phyloP scores from a whole-genome alignment of 306 rosid genomes.

The Vigna reflexopilosa region DNA sequence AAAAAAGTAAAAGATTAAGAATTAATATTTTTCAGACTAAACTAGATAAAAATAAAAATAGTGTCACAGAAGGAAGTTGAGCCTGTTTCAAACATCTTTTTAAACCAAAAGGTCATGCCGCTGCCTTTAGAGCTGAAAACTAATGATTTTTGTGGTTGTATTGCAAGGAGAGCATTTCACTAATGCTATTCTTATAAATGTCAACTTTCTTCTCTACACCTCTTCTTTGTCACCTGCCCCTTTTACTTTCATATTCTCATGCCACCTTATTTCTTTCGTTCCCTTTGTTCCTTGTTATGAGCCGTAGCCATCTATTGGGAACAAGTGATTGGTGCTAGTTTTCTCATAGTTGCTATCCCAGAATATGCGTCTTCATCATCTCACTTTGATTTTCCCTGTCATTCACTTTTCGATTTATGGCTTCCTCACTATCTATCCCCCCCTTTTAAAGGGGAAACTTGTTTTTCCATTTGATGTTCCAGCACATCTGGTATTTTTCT shows the following conservation, averaged over 20 bases:
- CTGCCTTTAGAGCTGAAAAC: neutral
- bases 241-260: neutral
- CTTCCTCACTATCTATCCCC: no score
- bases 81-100: neutral
- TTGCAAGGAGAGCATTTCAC: neutral
- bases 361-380: neutral
- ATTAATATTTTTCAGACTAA: constrained; percentile 22
- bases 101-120: neutral
- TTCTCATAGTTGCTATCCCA: neutral
- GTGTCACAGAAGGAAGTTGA: neutral
- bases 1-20: constrained; percentile 5
- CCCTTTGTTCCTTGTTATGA: neutral
- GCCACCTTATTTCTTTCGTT: neutral
- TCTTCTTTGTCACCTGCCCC: neutral
- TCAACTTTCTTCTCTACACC: neutral
- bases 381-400: neutral
- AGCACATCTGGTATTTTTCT: no score
- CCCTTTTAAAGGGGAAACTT: no score
- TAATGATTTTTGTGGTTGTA: neutral
- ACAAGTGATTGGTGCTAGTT: neutral
- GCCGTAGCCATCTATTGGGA: neutral
- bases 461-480: no score
- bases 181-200: neutral
- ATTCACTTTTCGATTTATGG: no score
- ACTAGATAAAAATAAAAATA: constrained; percentile 10